Percentiles rank a stretch among this genome's conserved stretches.
Evolutionary conservation across 768 basidiomycete species (phyloP).

Genomic region (Kwoniella europaea): DNA sequence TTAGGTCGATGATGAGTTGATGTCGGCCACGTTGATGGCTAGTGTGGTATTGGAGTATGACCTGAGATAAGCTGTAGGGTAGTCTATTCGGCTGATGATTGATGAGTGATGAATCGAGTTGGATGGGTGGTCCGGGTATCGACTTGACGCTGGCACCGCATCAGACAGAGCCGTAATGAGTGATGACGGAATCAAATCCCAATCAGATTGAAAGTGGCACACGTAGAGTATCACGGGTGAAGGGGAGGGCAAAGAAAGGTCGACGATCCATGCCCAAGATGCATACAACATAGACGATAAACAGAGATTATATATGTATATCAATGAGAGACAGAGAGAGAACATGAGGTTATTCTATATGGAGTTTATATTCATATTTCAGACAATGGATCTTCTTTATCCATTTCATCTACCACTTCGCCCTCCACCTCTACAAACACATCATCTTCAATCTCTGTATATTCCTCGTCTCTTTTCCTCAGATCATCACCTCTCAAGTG

Average conservation of each 20-base stretch:
- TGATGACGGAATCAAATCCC: background rate
- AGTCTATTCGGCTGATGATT: background rate
- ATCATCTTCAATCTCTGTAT: background rate
- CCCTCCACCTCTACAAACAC: background rate
- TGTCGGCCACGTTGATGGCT: too few relatives aligned
- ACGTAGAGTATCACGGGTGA: background rate
- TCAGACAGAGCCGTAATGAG: background rate
- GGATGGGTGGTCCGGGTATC: background rate
- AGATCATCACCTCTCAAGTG: slow-evolving; percentile 13
- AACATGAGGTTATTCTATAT: too few relatives aligned
- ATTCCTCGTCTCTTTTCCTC: background rate
- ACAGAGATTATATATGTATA: too few relatives aligned
- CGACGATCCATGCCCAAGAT: background rate
- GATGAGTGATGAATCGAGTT: background rate
- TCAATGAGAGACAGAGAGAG: too few relatives aligned
- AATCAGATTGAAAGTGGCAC: background rate
- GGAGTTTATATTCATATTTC: background rate
- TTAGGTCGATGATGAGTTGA: too few relatives aligned
- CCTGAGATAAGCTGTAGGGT: too few relatives aligned
- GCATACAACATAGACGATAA: background rate
- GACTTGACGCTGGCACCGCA: slow-evolving; percentile 2
- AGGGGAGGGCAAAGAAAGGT: background rate
- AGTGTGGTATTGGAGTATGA: too few relatives aligned
- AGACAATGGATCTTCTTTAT: background rate
- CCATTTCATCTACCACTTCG: background rate